Evolutionary conservation across 2,329 filamentous ascomycete genomes (phyloP).

Genomic region (Fulvia fulva): DNA sequence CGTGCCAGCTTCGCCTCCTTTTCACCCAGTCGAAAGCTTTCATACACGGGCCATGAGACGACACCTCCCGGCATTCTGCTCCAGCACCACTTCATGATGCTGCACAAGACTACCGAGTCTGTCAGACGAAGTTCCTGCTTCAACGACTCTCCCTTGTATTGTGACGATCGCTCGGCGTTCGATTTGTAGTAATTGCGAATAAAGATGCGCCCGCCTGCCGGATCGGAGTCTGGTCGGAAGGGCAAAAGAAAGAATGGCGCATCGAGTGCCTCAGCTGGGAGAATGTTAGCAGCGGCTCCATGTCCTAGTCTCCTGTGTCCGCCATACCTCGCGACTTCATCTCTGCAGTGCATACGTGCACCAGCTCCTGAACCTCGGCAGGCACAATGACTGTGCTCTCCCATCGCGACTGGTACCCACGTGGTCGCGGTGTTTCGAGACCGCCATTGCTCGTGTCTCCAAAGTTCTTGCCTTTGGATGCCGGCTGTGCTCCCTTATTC

Average conservation of each 20-base stretch:
- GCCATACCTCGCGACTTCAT: slow-evolving; percentile 85
- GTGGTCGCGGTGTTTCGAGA: slow-evolving; percentile 59
- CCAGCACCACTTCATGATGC: slow-evolving; percentile 98
- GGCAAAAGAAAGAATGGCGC: slow-evolving; percentile 89
- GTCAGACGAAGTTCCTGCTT: slow-evolving; percentile 85
- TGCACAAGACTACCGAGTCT: slow-evolving; percentile 91
- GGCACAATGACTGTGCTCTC: slow-evolving; percentile 75
- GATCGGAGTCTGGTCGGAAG: slow-evolving; percentile 85
- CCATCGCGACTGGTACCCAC: slow-evolving; percentile 82
- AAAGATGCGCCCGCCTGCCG: slow-evolving; percentile 86
- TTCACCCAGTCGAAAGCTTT: slow-evolving; percentile 92
- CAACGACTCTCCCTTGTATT: slow-evolving; percentile 64
- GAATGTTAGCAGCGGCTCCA: slow-evolving; percentile 10
- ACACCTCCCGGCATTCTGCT: slow-evolving; percentile 84
- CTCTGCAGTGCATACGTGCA: slow-evolving; percentile 81
- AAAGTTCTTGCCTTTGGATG: slow-evolving; percentile 56
- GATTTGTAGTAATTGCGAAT: slow-evolving; percentile 87
- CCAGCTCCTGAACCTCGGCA: slow-evolving; percentile 84
- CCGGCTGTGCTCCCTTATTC: slow-evolving; percentile 63
- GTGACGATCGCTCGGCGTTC: slow-evolving; percentile 54
- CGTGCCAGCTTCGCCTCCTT: slow-evolving; percentile 86
- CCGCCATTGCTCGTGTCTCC: slow-evolving; percentile 21
- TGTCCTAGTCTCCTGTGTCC: neutral
- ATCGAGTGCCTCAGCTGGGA: slow-evolving; percentile 64
- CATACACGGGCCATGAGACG: slow-evolving; percentile 95